phyloP scores from a whole-genome alignment of 225 moss, liverwort and hornwort genomes.

The Straminergon stramineum region DNA sequence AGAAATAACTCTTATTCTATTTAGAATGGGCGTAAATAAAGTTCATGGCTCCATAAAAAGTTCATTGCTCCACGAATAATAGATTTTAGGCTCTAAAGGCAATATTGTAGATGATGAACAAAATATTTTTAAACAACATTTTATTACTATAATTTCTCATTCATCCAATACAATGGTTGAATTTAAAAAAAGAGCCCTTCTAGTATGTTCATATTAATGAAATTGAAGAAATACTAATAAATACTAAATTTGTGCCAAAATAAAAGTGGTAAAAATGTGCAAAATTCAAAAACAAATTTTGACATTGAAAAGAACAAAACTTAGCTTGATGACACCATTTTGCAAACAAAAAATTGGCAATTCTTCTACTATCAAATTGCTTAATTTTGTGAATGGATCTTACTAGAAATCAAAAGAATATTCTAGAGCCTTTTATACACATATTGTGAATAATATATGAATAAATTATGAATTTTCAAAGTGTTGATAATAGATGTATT shows the following conservation, averaged over 20 bases:
- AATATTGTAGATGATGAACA: neutral
- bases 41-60: accelerated
- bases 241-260: neutral
- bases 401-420: neutral
- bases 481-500: neutral
- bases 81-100: neutral
- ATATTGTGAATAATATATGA: neutral
- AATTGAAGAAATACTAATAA: neutral
- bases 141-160: neutral
- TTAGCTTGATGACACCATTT: neutral
- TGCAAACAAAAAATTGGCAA: neutral
- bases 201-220: neutral
- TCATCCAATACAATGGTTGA: neutral
- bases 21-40: neutral
- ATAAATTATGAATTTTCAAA: neutral
- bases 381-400: neutral
- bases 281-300: neutral
- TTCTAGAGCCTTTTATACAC: neutral
- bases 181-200: neutral
- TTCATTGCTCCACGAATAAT: neutral
- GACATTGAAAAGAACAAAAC: accelerated
- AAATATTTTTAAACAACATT: neutral
- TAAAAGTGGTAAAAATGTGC: too few relatives aligned
- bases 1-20: accelerated
- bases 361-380: neutral